Evolutionary conservation across 129 eudicot species (phyloP), one percentile per base, ranked within the genome.

Genomic region (Mikania micrantha): DNA sequence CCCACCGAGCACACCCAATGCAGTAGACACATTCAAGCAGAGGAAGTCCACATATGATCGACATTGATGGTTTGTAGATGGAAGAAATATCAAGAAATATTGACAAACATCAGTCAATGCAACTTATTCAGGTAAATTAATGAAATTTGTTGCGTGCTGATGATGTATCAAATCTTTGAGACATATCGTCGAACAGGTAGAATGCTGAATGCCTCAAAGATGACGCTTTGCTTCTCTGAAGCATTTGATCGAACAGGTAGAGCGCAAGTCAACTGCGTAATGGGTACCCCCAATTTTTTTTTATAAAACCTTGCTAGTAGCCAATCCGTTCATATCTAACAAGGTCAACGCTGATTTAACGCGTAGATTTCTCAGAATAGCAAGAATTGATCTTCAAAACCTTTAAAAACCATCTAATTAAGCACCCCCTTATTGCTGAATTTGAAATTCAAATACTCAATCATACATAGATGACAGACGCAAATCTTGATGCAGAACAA

Each of bases 1-100:
- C 95, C 98, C 98, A 93, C 4, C 98, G 80, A 49, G 96, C 82
- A 78, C 96, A 93, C 5, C 91, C 98, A 39, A 88, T 59, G 74
- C 96, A 86, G 62, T 84, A 84, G 2, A 93, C 96, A 79, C 98
- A 92, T 74, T 92, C 98, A 5, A 93, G 84, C 12, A 92, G 79
- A 47, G 98, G 98, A 16, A 88, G 34, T 21, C 98, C 96, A 59
- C 98, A 92, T 57, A 86, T 5, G 61, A 92, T 79, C 2, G 96
- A 92, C 98, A 92, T 92, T 73, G 76, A 25, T 31, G 64, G 21
- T 70, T 77, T 70, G 52, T 66, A 62, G 64, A 7, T 34, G 15
- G 53, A 35, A 54, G 15, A 38, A 38, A 22, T 16, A 29, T 59
- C 59, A 72, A 67, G 42, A 63, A 62, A 36, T 54, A 49, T 63